A percentile compares a stretch with the other conserved stretches of the same genome.
These are phyloP conservation scores for Colletotrichum phormii DNA, from an alignment of 2,329 filamentous ascomycete species.

Conservation along the genomic window DNA sequence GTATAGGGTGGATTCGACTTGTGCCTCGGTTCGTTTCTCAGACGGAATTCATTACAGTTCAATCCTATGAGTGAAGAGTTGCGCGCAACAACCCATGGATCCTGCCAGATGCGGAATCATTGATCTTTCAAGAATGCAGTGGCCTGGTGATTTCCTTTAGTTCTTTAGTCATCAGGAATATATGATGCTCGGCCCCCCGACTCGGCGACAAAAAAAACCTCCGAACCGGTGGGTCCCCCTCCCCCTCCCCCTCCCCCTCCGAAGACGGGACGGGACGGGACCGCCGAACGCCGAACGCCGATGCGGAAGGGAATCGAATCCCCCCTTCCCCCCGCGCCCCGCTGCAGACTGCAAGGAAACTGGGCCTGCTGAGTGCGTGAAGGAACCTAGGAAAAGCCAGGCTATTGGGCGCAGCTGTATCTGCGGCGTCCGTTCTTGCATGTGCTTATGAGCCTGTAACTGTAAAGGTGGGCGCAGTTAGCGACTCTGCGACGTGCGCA, in stretches of 20 bases:
- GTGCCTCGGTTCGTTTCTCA: neutral
- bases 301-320: constrained; percentile 8
- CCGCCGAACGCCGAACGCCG: constrained; percentile 34
- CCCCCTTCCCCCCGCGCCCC: neutral
- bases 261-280: constrained; percentile 1
- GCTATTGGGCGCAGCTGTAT: neutral
- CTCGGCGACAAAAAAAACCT: neutral
- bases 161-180: too few species aligned
- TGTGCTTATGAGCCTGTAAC: neutral
- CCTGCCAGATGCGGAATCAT: too few species aligned
- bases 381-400: neutral
- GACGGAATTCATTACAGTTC: neutral
- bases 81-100: too few species aligned
- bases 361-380: too few species aligned
- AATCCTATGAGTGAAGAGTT: neutral
- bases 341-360: neutral
- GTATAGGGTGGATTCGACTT: too few species aligned
- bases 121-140: too few species aligned
- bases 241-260: neutral
- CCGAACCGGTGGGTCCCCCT: neutral
- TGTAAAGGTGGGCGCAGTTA: neutral
- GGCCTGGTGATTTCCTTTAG: too few species aligned
- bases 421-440: neutral
- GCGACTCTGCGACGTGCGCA: neutral
- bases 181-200: neutral